These are phyloP conservation scores for Bipolaris victoriae DNA, from an alignment of 2,329 filamentous ascomycete species.

Conservation along the genomic window DNA sequence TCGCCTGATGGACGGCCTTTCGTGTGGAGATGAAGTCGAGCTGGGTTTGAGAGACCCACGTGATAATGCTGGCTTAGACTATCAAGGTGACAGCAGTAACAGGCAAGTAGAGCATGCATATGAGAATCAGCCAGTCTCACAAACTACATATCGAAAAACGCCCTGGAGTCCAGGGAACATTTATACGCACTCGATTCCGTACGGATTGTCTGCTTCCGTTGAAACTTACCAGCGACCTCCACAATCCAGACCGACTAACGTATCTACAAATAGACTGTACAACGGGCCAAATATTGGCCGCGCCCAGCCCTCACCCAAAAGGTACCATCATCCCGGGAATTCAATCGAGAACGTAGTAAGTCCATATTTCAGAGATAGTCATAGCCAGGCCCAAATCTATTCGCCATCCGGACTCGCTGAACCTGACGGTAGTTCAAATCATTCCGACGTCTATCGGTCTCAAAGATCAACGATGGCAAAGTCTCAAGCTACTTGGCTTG, in stretches of 20 bases:
- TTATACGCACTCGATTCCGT: conserved; percentile 27
- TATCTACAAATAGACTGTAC: conserved; percentile 11
- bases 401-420: conserved; percentile 31
- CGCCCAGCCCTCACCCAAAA: not conserved
- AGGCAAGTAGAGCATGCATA: conserved; percentile 10
- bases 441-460: conserved; percentile 37
- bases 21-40: conserved; percentile 29
- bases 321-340: conserved; percentile 17
- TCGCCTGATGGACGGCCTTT: conserved; percentile 39
- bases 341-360: conserved; percentile 46
- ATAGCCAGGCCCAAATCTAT: conserved; percentile 19
- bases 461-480: conserved; percentile 20
- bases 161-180: conserved; percentile 25
- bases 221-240: conserved; percentile 8
- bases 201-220: conserved; percentile 9
- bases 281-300: conserved; percentile 5
- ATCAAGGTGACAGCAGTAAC: not conserved
- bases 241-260: conserved; percentile 9
- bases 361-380: conserved; percentile 47
- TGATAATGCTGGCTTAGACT: not conserved
- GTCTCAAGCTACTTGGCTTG: conserved; percentile 21
- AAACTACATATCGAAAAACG: conserved; percentile 5
- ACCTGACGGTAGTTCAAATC: conserved; percentile 35
- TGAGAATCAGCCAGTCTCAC: not conserved
- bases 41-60: conserved; percentile 40